A percentile compares a stretch with the other conserved stretches of the same genome.
Conservation (phyloP, 345 rosid genomes). For the Linum usitatissimum region DNA sequence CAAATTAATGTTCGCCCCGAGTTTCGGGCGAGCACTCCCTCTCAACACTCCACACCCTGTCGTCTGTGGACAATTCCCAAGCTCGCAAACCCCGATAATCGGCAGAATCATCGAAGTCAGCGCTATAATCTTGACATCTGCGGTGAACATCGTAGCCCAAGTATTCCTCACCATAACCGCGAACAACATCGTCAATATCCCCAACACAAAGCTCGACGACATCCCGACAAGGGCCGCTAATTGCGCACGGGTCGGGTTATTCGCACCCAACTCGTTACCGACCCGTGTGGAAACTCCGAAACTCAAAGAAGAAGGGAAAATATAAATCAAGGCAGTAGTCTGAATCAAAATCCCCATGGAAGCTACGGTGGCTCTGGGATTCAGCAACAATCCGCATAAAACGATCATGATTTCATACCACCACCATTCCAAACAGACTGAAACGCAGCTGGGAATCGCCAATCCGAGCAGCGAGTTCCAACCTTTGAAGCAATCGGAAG, state of each 20-base stretch:
- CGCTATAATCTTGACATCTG: background rate
- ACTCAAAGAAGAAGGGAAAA: background rate
- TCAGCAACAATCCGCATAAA: background rate
- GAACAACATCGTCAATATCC: background rate
- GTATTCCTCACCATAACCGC: background rate
- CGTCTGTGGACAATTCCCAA: background rate
- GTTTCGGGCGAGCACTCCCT: background rate
- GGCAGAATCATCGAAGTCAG: background rate
- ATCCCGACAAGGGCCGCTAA: background rate
- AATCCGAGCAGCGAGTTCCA: background rate
- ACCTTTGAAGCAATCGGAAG: background rate
- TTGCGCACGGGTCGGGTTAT: background rate
- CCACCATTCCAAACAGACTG: background rate
- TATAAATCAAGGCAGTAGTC: background rate
- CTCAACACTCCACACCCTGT: background rate
- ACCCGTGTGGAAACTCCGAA: background rate
- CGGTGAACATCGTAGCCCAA: background rate
- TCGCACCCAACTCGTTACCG: background rate
- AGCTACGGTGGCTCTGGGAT: background rate
- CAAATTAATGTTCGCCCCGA: background rate
- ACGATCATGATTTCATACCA: background rate
- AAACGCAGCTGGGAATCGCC: background rate
- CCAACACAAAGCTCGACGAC: background rate
- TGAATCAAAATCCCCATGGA: background rate
- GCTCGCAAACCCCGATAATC: background rate